phyloP scores from a whole-genome alignment of 176 grass and related monocot species.

The Elaeis guineensis region DNA sequence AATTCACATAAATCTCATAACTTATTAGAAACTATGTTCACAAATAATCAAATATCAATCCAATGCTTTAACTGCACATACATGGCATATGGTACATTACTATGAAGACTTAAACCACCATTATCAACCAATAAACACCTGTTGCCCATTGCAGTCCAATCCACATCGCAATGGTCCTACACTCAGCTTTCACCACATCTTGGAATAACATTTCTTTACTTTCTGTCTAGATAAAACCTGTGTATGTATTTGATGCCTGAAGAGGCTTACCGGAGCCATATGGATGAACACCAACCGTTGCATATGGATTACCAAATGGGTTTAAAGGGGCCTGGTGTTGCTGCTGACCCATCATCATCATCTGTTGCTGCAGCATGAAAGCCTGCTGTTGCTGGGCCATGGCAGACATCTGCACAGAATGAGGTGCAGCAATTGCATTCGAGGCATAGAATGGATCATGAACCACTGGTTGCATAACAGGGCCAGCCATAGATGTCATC shows the following conservation, averaged over 20 bases:
- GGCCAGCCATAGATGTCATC: slow-evolving; percentile 20
- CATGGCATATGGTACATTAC: not conserved
- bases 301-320: slow-evolving; percentile 44
- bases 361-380: slow-evolving; percentile 74
- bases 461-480: slow-evolving; percentile 40
- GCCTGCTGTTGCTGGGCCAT: slow-evolving; percentile 79
- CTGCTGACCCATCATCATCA: slow-evolving; percentile 52
- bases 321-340: slow-evolving; percentile 37
- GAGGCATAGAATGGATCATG: slow-evolving; percentile 70
- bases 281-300: slow-evolving; percentile 9
- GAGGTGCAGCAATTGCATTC: slow-evolving; percentile 38
- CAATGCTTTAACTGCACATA: slow-evolving; percentile 3
- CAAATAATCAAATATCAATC: slow-evolving; percentile 5
- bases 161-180: slow-evolving; percentile 1
- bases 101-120: slow-evolving; percentile 5
- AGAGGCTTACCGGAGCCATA: slow-evolving; percentile 38
- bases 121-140: slow-evolving; percentile 11
- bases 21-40: not conserved
- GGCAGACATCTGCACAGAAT: slow-evolving; percentile 64
- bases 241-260: slow-evolving; percentile 40
- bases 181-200: not conserved
- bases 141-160: not conserved
- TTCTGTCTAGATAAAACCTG: slow-evolving; percentile 43
- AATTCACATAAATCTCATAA: not conserved
- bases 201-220: not conserved